Evolutionary conservation across 495 filamentous ascomycete genomes (phyloP), one percentile per base, ranked within the genome.

Genomic region (Neurospora cerealis): DNA sequence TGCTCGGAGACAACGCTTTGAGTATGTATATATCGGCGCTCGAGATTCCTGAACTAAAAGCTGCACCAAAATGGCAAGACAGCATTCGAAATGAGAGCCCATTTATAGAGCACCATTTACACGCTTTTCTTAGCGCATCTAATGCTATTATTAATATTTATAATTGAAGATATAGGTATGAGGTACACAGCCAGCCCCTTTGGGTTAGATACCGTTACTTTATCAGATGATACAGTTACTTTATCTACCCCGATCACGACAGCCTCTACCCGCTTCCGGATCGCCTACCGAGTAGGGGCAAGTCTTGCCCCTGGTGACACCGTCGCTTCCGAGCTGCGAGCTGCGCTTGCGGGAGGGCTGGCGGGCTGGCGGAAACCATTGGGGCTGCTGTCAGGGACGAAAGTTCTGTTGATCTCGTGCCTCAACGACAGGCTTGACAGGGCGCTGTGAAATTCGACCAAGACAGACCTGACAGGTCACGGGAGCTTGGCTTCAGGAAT

Each of bases 321-420:
- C 28, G 54, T 66, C 28, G 15, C 13, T 66, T 66, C 54, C 28
- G 28, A 66, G 54, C 74, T 70, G 38, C 48, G 48, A 60, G 62
- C 74, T 70, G 38, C 71, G 24, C 73, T 75, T 71, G 69, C 71
- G 72, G 28, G 66, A 54, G 24, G 72, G 54, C 74, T 72, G 75
- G 73, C 71, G 41, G 69, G 32, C 19, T 74, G 71, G 38, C 46
- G 69, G 32, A 28, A 28, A 24, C 21, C 7, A 37, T 54, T 44
- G 28, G 38, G 73, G 74, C 69, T 74, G 38, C 69, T 54, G 37
- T 69, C 69, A 54, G 48, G 74, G 74, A 74, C 69, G 44, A 79
- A 79, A 75, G 46, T 72, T 80, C 78, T 80, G 77, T 37, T 80
- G 79, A 78, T 78, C 79, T 81, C 79, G 79, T 80, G 78, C 74